Base-by-base conservation (phyloP, 225 moss, liverwort and hornwort genomes). In the Sphagnum contortum region DNA sequence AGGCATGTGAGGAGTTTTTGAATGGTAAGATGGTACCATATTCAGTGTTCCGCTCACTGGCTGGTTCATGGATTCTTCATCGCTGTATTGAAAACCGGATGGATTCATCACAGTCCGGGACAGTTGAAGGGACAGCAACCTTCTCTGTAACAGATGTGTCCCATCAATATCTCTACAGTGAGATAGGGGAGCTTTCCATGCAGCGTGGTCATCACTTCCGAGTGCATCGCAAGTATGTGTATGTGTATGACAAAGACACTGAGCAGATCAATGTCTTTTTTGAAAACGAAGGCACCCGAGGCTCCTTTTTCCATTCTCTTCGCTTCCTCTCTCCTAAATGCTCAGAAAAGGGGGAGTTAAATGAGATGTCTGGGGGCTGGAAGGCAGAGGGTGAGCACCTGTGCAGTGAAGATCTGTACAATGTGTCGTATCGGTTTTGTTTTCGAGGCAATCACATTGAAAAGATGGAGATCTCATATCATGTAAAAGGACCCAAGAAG, bases 231-330 rank as follows among this genome's bases (percentile, higher is more conserved):
- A 71, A 71, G 11, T 71, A 71, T 65, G 71, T 71, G 0, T 71
- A 71, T 65, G 71, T 51, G 63, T 71, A 57, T 57, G 71, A 71
- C 55, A 49, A 48, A 9, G 4, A 44, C 48, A 48, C 64, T 44
- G 58, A 71, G 48, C 71, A 64, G 64, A 71, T 71, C 49, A 58
- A 71, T 11, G 71, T 71, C 47, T 71, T 71, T 58, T 71, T 71
- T 7, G 71, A 65, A 7, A 57, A 71, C 10, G 29, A 65, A 59
- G 71, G 71, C 11, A 58, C 56, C 12, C 55, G 64, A 11, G 57
- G 57, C 50, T 46, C 63, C 48, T 45, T 49, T 14, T 71, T 71
- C 57, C 71, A 71, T 71, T 64, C 71, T 51, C 64, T 71, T 3
- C 63, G n/a, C 8, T 65, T 71, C 64, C 49, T 65, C 4, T 44